These are phyloP conservation scores for Solanum appendiculatum DNA, from an alignment of 257 asterid species.

Conservation along the genomic window DNA sequence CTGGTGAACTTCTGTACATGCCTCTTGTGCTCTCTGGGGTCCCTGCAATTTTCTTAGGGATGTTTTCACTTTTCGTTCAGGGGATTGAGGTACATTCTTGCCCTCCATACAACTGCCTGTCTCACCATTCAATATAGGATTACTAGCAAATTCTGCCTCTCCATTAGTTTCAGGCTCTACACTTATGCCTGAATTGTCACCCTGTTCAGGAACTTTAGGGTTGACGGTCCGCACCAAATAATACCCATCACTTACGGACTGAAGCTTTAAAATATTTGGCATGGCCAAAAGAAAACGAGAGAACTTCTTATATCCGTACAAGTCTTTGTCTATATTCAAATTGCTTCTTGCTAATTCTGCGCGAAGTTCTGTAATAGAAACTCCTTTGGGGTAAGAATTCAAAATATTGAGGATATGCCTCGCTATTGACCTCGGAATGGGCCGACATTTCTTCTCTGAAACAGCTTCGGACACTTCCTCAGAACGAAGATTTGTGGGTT, in stretches of 20 bases:
- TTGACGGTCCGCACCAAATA: constrained; percentile 20
- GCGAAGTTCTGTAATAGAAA: constrained; percentile 47
- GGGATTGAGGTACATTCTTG: constrained; percentile 7
- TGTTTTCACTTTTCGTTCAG: constrained; percentile 15
- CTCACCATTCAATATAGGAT: constrained; percentile 13
- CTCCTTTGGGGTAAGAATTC: constrained; percentile 51
- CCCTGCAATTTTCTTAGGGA: constrained; percentile 10
- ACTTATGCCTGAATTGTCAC: constrained; percentile 13
- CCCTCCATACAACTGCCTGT: constrained; percentile 11
- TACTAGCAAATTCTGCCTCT: constrained; percentile 13
- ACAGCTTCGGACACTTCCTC: constrained; percentile 28
- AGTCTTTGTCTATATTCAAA: constrained; percentile 42
- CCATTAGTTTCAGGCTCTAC: constrained; percentile 10
- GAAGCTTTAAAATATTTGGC: constrained; percentile 57
- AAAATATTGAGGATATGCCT: constrained; percentile 40
- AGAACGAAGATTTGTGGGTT: constrained; percentile 14
- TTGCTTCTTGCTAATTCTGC: constrained; percentile 35
- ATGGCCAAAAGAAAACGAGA: constrained; percentile 66
- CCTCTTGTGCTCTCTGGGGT: constrained; percentile 13
- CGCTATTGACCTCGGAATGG: constrained; percentile 52
- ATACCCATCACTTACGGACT: constrained; percentile 24
- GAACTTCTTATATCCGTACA: constrained; percentile 66
- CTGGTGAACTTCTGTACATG: constrained; percentile 16
- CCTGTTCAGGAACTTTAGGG: constrained; percentile 23
- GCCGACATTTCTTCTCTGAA: constrained; percentile 34